These are phyloP conservation scores for Tilletia horrida DNA, from an alignment of 1,284 basidiomycete genomes.

Conservation along the genomic window DNA sequence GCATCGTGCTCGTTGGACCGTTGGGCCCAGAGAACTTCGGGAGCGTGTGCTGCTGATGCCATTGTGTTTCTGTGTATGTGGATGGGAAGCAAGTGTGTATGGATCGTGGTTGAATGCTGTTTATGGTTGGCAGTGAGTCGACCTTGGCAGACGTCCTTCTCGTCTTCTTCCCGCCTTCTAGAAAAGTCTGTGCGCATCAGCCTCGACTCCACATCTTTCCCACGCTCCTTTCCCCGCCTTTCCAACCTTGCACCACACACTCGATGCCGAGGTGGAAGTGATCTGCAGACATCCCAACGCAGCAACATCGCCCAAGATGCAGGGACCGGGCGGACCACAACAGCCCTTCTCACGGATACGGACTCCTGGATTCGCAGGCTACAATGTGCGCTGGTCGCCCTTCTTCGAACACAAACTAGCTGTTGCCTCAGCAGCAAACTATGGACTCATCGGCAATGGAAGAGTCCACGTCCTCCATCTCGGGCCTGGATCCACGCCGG, in stretches of 20 bases:
- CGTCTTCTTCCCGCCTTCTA: not conserved
- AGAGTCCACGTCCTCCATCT: conserved; percentile 38
- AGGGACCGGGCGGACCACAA: conserved; percentile 3
- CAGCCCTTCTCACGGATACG: conserved; percentile 22
- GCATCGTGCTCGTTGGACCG: conserved; percentile 44
- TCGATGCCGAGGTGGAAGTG: too few relatives aligned
- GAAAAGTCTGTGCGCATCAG: conserved; percentile 3
- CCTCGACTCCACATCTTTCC: not conserved
- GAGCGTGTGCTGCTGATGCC: conserved; percentile 24
- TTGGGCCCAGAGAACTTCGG: conserved; percentile 55
- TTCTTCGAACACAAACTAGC: conserved; percentile 80
- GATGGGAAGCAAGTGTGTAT: not conserved
- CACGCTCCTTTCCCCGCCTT: not conserved
- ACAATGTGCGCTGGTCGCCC: conserved; percentile 83
- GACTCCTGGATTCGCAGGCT: conserved; percentile 70
- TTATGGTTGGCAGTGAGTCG: not conserved
- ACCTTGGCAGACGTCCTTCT: conserved; percentile 15
- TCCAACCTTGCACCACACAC: too few relatives aligned
- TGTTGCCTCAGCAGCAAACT: conserved; percentile 86
- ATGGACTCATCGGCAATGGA: conserved; percentile 91
- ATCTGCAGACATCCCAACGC: not conserved
- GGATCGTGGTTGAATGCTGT: not conserved
- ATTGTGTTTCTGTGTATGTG: not conserved
- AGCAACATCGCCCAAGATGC: not conserved
- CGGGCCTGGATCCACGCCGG: not conserved